These are phyloP conservation scores for Cutaneotrichosporon mucoides DNA, from an alignment of 1,284 basidiomycete genomes.

Conservation along the genomic window DNA sequence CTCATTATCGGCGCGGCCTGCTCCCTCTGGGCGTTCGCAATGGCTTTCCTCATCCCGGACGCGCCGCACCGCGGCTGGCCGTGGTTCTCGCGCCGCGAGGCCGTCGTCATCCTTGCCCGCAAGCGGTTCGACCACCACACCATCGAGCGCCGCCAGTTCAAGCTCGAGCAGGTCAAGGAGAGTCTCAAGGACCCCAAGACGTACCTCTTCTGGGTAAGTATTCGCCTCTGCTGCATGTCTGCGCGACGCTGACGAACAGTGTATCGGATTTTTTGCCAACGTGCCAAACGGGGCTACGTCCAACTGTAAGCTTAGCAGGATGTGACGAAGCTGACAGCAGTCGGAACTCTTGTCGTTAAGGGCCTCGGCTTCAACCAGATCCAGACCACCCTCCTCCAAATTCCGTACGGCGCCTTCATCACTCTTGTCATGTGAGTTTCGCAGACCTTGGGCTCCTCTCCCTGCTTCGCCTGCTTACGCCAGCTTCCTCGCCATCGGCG, in stretches of 20 bases:
- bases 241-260: constrained; percentile 25
- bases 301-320: constrained; percentile 12
- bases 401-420: constrained; percentile 41
- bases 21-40: constrained; percentile 33
- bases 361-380: constrained; percentile 26
- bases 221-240: too few relatives aligned
- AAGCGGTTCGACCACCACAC: constrained; percentile 47
- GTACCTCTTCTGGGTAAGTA: constrained; percentile 18
- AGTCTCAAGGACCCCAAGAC: constrained; percentile 42
- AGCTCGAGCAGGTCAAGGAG: constrained; percentile 46
- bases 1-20: constrained; percentile 39
- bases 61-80: constrained; percentile 29
- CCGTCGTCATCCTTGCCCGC: constrained; percentile 43
- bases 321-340: too few relatives aligned
- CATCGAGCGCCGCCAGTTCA: constrained; percentile 47
- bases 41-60: constrained; percentile 35
- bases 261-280: constrained; percentile 40
- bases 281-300: constrained; percentile 36
- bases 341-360: constrained; percentile 16
- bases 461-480: too few relatives aligned
- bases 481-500: constrained; percentile 22
- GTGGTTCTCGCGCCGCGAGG: constrained; percentile 43
- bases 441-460: too few relatives aligned
- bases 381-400: constrained; percentile 18
- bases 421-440: constrained; percentile 21